These are phyloP conservation scores for Backusella macrospora DNA, from an alignment of 192 early-diverging fungal genomes.

Conservation along the genomic window DNA sequence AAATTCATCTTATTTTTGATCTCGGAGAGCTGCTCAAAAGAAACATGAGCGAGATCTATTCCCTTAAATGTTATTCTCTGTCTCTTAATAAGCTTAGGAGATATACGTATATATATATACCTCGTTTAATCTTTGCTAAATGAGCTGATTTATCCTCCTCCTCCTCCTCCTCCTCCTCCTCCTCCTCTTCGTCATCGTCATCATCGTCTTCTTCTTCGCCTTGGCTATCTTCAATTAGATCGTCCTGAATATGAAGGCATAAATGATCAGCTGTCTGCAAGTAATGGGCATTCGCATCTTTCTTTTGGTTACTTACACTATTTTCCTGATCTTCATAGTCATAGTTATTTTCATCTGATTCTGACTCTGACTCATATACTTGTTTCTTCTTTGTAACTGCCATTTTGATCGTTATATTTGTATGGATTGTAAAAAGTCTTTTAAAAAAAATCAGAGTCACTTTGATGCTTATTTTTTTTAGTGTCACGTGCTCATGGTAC, in stretches of 20 bases:
- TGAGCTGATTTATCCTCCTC: constrained; percentile 20
- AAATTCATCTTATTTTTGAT: constrained; percentile 74
- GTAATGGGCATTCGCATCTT: not conserved
- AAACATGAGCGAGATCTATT: constrained; percentile 69
- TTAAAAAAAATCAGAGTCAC: not conserved
- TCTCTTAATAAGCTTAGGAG: not conserved
- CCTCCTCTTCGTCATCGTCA: constrained; percentile 20
- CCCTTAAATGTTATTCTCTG: constrained; percentile 4
- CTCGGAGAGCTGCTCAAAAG: constrained; percentile 80
- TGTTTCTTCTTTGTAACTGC: constrained; percentile 12
- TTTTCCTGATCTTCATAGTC: constrained; percentile 15
- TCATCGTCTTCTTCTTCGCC: constrained; percentile 22
- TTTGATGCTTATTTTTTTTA: not conserved
- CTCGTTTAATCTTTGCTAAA: constrained; percentile 34
- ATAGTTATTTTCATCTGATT: constrained; percentile 16
- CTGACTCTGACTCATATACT: constrained; percentile 12
- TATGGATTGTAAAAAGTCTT: not conserved
- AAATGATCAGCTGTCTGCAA: not conserved
- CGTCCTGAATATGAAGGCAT: not conserved
- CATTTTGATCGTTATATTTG: not conserved
- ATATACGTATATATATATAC: constrained; percentile 2
- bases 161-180: constrained; percentile 27
- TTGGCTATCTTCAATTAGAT: not conserved
- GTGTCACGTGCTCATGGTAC: not conserved
- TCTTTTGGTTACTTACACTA: constrained; percentile 4